Conservation (phyloP, 2,329 filamentous ascomycete species). For the Venturia nashicola region DNA sequence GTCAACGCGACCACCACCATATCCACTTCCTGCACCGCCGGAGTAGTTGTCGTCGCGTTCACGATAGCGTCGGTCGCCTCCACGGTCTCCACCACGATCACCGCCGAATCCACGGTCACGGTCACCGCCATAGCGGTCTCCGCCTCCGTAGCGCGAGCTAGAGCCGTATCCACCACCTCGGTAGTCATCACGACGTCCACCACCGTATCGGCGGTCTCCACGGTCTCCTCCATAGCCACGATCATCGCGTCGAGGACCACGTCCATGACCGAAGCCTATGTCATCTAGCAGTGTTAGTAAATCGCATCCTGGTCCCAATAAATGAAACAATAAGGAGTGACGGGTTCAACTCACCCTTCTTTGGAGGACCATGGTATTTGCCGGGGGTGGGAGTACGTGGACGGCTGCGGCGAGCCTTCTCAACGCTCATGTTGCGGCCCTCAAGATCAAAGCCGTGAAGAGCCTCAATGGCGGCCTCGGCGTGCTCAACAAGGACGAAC, state of each 20-base stretch:
- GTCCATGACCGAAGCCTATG: not conserved
- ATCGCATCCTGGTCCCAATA: not conserved
- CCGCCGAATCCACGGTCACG: slow-evolving; percentile 33
- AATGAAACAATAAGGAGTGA: not conserved
- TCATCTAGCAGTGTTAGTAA: slow-evolving; percentile 9
- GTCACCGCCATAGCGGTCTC: slow-evolving; percentile 20
- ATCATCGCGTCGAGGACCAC: slow-evolving; percentile 11
- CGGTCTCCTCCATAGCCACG: slow-evolving; percentile 8
- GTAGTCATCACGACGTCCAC: slow-evolving; percentile 22
- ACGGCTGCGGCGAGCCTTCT: slow-evolving; percentile 92
- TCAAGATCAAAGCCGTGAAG: slow-evolving; percentile 92
- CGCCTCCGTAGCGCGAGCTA: slow-evolving; percentile 13
- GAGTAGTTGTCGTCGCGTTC: slow-evolving; percentile 35
- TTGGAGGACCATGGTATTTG: slow-evolving; percentile 98
- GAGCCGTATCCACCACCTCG: slow-evolving; percentile 20
- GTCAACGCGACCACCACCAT: slow-evolving; percentile 9
- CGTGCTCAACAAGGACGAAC: slow-evolving; percentile 90
- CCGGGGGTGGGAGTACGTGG: slow-evolving; percentile 93
- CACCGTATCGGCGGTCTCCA: slow-evolving; percentile 21
- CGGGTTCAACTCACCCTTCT: slow-evolving; percentile 60
- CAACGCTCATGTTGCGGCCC: slow-evolving; percentile 90
- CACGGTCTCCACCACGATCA: slow-evolving; percentile 47
- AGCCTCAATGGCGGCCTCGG: slow-evolving; percentile 91
- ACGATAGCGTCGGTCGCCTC: slow-evolving; percentile 40
- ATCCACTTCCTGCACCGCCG: slow-evolving; percentile 11